These are phyloP conservation scores for Trapa bicornis DNA, from an alignment of 345 rosid genomes.

Conservation along the genomic window DNA sequence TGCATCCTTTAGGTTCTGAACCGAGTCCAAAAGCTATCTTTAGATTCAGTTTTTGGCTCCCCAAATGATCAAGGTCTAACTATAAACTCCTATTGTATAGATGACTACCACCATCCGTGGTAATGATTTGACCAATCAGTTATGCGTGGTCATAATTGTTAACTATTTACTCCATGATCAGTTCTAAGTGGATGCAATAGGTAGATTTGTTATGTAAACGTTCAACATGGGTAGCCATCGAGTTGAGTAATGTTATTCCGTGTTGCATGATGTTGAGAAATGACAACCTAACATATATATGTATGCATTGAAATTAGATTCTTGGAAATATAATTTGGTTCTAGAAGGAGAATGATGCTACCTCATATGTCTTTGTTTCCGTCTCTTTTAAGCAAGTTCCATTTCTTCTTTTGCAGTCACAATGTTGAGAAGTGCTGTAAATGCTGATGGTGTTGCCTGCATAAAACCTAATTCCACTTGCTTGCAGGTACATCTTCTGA, in stretches of 20 bases:
- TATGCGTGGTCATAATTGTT: neutral
- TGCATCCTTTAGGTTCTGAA: neutral
- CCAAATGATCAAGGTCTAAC: neutral
- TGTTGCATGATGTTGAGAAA: too few species aligned
- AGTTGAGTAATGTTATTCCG: neutral
- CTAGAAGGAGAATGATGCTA: neutral
- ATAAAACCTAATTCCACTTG: constrained; percentile 1
- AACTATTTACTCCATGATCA: neutral
- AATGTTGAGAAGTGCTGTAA: neutral
- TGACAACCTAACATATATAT: too few species aligned
- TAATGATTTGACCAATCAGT: neutral
- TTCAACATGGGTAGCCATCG: neutral
- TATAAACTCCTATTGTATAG: neutral
- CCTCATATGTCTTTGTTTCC: neutral
- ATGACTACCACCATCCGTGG: neutral
- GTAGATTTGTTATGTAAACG: neutral
- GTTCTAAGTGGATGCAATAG: neutral
- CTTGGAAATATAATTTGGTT: neutral
- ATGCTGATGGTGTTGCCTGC: neutral
- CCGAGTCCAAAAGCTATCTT: neutral
- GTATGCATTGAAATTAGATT: too few species aligned
- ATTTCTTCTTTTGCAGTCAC: neutral
- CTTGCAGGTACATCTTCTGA: constrained; percentile 4
- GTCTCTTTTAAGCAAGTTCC: neutral
- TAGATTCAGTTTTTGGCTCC: neutral